Evolutionary conservation across 2,329 filamentous ascomycete species (phyloP), one percentile per base, ranked within the genome.

Genomic region (Cladophialophora chaetospira): DNA sequence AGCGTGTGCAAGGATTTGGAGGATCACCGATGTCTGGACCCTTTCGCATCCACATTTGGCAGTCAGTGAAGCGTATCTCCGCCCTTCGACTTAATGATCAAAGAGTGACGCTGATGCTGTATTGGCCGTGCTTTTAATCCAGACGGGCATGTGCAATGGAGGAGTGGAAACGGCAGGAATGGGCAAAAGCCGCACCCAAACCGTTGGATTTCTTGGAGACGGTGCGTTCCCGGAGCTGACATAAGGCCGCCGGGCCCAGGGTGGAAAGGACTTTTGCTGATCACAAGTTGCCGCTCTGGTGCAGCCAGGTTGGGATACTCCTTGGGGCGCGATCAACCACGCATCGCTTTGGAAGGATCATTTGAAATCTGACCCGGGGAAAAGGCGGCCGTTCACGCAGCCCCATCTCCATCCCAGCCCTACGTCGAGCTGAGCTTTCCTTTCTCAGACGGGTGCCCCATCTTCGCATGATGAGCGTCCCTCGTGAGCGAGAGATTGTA

Each of bases 311-410:
- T 29, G 46, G 53, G 53, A 40, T 33, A 45, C 31, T 31, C 48
- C 48, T 42, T 26, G 48, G 35, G 36, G 33, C 26, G 31, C 35
- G 40, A 45, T 56, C 48, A 48, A 45, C 35, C 40, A 36, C 43
- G 50, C 44, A 45, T 46, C 55, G 38, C 56, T 21, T 52, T 26
- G 25, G 56, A 54, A 58, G 56, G 56, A 58, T 58, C 56, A 55
- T 58, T 58, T 55, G 44, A 40, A 23, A 51, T 50, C 50, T 55
- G 56, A 58, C 56, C 43, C 42, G 48, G 56, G 53, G 35, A 38
- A 25, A 19, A 50, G 36, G 55, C 29, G 49, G 28, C 31, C 51
- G 19, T n/a, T 23, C 35, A 44, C 21, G 19, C 33, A 42, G 17
- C 26, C 29, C 40, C 15, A 31, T 26, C 31, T 10, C 50, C 52